Evolutionary conservation across 495 filamentous ascomycete genomes (phyloP), one percentile per base, ranked within the genome.

Genomic region (Aspergillus coremiiformis): DNA sequence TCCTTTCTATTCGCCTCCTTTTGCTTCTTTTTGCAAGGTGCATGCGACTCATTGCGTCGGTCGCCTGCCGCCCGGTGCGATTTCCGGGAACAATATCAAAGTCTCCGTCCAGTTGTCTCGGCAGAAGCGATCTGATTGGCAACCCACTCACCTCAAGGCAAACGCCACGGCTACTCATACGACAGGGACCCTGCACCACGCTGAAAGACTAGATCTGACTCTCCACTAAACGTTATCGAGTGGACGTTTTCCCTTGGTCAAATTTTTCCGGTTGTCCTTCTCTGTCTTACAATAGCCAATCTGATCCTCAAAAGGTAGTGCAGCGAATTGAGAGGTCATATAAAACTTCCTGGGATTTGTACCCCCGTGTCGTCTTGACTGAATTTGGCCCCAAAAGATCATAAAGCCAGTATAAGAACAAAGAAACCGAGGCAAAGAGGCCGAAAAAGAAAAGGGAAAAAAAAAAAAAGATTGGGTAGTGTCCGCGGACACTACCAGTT

Each of bases 161-260:
- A 52, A 54, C 64, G 63, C 61, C 65, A 65, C 64, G 41, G 47
- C 46, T 62, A 51, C 59, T 62, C 62, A 57, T 53, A 52, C 64
- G 44, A 39, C 32, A 42, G 51, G 54, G 63, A 66, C 55, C 65
- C 64, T 71, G 67, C 63, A 58, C 58, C 44, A 49, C 52, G 43
- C 54, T 55, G 49, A 42, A 44, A 47, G 44, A 39, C 51, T 51
- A 52, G 61, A 55, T 60, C 60, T 49, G 45, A 21, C 39, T 43
- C 47, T 46, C 29, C 56, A 52, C 55, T 60, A 58, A 56, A 64
- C 57, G 57, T 37, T 47, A 58, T 60, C 61, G 53, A 4, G 12
- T 35, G 32, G 32, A 35, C 2, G 12, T n/a, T 3, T n/a, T 35
- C 12, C 32, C 32, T 55, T 50, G n/a, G 43, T 42, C n/a, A 21